These are phyloP conservation scores for Penicillium pulvis DNA, from an alignment of 495 filamentous ascomycete species.

Conservation along the genomic window DNA sequence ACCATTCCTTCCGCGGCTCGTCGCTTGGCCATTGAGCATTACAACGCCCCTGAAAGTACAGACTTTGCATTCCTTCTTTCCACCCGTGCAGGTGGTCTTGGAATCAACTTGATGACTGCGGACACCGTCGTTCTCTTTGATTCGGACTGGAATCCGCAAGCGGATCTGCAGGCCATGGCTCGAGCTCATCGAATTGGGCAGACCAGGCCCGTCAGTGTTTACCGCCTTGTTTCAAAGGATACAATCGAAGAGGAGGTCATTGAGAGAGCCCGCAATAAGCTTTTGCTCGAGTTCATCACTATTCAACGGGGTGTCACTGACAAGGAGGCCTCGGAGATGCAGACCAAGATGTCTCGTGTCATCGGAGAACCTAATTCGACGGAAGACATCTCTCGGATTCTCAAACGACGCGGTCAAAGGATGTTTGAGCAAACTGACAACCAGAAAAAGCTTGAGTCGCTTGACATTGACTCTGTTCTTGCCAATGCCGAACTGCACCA, in stretches of 20 bases:
- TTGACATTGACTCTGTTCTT: slow-evolving; percentile 97
- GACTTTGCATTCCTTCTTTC: slow-evolving; percentile 97
- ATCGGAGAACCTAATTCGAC: slow-evolving; percentile 77
- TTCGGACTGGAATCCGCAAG: slow-evolving; percentile 99
- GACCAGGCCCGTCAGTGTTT: slow-evolving; percentile 92
- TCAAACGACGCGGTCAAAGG: slow-evolving; percentile 90
- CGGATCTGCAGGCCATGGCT: slow-evolving; percentile 97
- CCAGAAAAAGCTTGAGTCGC: slow-evolving; percentile 91
- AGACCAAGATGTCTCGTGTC: slow-evolving; percentile 65
- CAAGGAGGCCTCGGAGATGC: slow-evolving; percentile 70
- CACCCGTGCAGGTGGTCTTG: slow-evolving; percentile 91
- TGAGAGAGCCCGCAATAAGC: slow-evolving; percentile 93
- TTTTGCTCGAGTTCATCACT: slow-evolving; percentile 96
- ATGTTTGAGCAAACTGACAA: slow-evolving; percentile 98
- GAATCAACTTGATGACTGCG: slow-evolving; percentile 98
- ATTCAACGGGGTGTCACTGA: slow-evolving; percentile 97
- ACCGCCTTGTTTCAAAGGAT: slow-evolving; percentile 93
- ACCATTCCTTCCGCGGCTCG: slow-evolving; percentile 85
- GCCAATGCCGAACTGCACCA: slow-evolving; percentile 95
- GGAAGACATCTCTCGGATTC: slow-evolving; percentile 88
- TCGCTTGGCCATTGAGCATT: slow-evolving; percentile 93
- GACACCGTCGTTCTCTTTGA: slow-evolving; percentile 98
- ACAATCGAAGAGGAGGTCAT: slow-evolving; percentile 98
- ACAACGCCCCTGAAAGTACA: slow-evolving; percentile 89
- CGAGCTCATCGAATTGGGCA: slow-evolving; percentile 97